phyloP scores from a whole-genome alignment of 1,139 yeast species.

The Pichia sp. region DNA sequence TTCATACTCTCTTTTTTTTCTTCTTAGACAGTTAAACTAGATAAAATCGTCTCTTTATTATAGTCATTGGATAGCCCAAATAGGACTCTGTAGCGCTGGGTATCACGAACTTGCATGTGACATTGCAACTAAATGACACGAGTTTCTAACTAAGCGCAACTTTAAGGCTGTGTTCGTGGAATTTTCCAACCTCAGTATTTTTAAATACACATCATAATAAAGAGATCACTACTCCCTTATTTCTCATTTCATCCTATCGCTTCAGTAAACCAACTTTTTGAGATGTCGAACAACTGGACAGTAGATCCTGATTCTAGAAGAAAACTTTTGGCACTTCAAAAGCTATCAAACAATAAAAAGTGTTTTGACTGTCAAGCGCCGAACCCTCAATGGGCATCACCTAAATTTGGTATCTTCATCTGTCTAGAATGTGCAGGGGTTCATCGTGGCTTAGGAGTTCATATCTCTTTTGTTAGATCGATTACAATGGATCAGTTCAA shows the following conservation, averaged over 20 bases:
- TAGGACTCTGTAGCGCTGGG: too few species aligned
- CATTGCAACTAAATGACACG: too few species aligned
- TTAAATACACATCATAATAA: too few species aligned
- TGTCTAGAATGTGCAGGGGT: conserved; percentile 97
- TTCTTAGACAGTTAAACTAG: too few species aligned
- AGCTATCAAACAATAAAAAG: conserved; percentile 72
- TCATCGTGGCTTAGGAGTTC: conserved; percentile 95
- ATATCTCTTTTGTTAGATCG: conserved; percentile 90
- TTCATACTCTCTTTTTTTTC: too few species aligned
- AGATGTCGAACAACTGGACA: conserved; percentile 51
- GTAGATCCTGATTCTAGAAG: conserved; percentile 89
- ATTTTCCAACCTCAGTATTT: too few species aligned
- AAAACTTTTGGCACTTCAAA: conserved; percentile 71
- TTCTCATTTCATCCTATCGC: background rate
- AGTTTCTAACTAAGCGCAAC: too few species aligned
- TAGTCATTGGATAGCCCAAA: too few species aligned
- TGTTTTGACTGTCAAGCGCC: conserved; percentile 95
- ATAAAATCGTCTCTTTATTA: too few species aligned
- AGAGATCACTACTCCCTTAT: background rate
- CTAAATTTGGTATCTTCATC: conserved; percentile 92
- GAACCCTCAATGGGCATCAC: conserved; percentile 99
- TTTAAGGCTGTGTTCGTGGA: too few species aligned
- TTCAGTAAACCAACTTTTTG: background rate
- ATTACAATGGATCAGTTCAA: conserved; percentile 97
- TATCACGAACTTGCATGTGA: too few species aligned